Evolutionary conservation across 208 protist species (phyloP).

Genomic region (Eutreptiella sp.): DNA sequence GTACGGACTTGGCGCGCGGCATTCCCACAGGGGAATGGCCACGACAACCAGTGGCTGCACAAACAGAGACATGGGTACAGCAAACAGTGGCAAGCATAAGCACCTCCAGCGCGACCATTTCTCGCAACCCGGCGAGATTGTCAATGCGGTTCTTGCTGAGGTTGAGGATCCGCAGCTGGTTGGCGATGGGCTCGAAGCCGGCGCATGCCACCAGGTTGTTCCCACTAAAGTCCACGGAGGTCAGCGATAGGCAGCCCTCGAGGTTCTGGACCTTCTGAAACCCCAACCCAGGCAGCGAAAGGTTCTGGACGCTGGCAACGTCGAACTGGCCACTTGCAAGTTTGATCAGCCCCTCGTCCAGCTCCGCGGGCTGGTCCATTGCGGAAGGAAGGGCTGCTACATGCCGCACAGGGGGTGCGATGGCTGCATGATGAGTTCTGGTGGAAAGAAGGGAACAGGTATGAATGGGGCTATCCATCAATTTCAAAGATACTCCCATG

Average conservation of each 20-base stretch:
- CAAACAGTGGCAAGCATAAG: no score
- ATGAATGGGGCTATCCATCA: no score
- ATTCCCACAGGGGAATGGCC: no score
- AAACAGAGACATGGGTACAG: no score
- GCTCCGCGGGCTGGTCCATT: constrained; percentile 16
- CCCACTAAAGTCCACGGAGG: constrained; percentile 51
- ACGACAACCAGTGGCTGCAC: no score
- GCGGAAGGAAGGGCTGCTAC: constrained; percentile 38
- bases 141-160: constrained; percentile 55
- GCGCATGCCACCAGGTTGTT: constrained; percentile 54
- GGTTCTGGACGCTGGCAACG: neutral
- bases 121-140: constrained; percentile 39
- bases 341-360: neutral
- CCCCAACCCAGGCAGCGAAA: neutral
- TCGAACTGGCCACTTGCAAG: neutral
- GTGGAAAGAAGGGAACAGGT: no score
- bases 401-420: no score
- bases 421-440: no score
- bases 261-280: constrained; percentile 25
- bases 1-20: no score
- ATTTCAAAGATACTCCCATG: no score
- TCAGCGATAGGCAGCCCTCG: constrained; percentile 37
- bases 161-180: constrained; percentile 52
- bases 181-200: constrained; percentile 45
- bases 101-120: constrained; percentile 36